Conservation (phyloP, 2,329 filamentous ascomycete species). For the Annulohypoxylon truncatum region DNA sequence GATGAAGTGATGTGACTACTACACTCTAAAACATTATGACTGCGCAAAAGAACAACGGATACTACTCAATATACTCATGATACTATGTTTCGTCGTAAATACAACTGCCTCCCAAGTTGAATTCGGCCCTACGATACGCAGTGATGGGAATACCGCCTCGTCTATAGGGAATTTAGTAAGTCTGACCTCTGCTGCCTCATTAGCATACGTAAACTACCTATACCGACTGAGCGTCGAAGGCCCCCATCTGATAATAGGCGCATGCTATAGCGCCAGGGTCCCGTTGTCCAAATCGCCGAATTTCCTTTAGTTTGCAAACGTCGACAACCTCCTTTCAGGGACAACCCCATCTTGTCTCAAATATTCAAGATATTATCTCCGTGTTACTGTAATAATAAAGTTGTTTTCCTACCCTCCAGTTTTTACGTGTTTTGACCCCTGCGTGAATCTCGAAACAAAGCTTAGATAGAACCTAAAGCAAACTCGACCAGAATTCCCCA, state of each 20-base stretch:
- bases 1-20: constrained; percentile 38
- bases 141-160: constrained; percentile 12
- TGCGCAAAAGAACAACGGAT: constrained; percentile 15
- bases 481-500: constrained; percentile 23
- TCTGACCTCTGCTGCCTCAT: constrained; percentile 16
- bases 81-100: constrained; percentile 18
- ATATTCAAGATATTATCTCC: constrained; percentile 9
- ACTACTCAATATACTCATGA: constrained; percentile 17
- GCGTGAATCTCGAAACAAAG: constrained; percentile 38
- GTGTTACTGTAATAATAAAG: constrained; percentile 29
- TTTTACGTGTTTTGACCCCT: constrained; percentile 28
- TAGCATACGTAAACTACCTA: constrained; percentile 12
- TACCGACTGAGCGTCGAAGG: constrained; percentile 29
- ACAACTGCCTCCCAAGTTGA: constrained; percentile 11
- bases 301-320: neutral
- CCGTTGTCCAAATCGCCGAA: constrained; percentile 1
- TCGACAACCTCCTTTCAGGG: constrained; percentile 14
- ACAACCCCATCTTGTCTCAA: constrained; percentile 1
- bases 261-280: constrained; percentile 25
- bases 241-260: constrained; percentile 16
- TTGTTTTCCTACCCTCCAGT: constrained; percentile 24
- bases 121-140: constrained; percentile 33
- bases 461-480: constrained; percentile 15
- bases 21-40: constrained; percentile 37
- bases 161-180: constrained; percentile 25